These are phyloP conservation scores for Globisporangium nunn DNA, from an alignment of 352 stramenopile genomes.

Conservation along the genomic window DNA sequence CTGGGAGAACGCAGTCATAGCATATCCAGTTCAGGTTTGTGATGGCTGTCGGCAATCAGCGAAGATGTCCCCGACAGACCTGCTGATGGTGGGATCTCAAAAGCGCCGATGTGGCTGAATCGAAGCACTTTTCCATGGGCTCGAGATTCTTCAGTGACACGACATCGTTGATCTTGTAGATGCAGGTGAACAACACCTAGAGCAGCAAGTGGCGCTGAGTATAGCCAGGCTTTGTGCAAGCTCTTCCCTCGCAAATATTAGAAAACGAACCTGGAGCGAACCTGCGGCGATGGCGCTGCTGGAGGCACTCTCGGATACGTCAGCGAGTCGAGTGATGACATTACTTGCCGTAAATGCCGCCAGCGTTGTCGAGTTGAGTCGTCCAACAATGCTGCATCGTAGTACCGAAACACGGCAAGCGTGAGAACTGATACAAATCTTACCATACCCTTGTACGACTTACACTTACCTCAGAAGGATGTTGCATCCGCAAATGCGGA, in stretches of 20 bases:
- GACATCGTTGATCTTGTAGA: slow-evolving; percentile 10
- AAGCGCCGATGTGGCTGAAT: slow-evolving; percentile 2
- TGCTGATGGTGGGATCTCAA: neutral
- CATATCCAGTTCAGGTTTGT: neutral
- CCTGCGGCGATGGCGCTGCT: slow-evolving; percentile 8
- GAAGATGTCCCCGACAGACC: neutral
- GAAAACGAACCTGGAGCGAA: slow-evolving; percentile 7
- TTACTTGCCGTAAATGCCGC: slow-evolving; percentile 4
- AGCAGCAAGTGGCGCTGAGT: neutral
- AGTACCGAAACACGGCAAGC: neutral
- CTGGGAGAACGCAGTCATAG: slow-evolving; percentile 2
- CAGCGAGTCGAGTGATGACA: slow-evolving; percentile 3
- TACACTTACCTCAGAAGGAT: slow-evolving; percentile 43
- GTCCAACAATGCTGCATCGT: slow-evolving; percentile 7
- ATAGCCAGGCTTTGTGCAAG: neutral
- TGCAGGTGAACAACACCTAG: slow-evolving; percentile 13
- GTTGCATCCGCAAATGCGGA: slow-evolving; percentile 62
- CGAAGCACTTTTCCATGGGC: slow-evolving; percentile 1
- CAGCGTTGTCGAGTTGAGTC: slow-evolving; percentile 7
- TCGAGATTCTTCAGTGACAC: slow-evolving; percentile 1
- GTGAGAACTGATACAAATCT: neutral
- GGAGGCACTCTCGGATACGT: neutral
- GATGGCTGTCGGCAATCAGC: neutral
- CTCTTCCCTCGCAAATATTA: neutral
- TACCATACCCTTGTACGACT: no score